Evolutionary conservation across 164 flowering plant genomes (phyloP).

Genomic region (Taxillus chinensis): DNA sequence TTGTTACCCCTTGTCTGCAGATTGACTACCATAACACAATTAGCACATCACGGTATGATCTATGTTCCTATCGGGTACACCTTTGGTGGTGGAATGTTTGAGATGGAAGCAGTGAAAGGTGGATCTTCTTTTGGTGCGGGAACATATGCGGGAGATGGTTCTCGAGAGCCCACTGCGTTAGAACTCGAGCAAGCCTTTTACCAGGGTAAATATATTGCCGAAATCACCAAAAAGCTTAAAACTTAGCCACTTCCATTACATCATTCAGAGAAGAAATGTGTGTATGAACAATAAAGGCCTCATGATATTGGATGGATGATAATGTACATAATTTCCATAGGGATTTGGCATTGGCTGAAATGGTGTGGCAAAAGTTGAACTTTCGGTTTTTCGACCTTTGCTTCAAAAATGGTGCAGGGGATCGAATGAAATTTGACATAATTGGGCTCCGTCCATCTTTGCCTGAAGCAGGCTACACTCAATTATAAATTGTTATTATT

Average conservation of each 20-base stretch:
- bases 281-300: too few relatives aligned
- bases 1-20: conserved; percentile 20
- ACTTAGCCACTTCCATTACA: not conserved
- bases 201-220: conserved; percentile 72
- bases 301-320: too few relatives aligned
- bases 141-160: conserved; percentile 71
- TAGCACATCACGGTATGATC: conserved; percentile 76
- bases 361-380: too few relatives aligned
- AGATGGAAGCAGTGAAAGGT: conserved; percentile 68
- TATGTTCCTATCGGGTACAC: conserved; percentile 79
- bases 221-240: conserved; percentile 55
- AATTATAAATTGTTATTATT: too few relatives aligned
- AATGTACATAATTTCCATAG: too few relatives aligned
- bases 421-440: too few relatives aligned
- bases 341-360: too few relatives aligned
- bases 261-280: too few relatives aligned
- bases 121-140: conserved; percentile 82
- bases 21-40: conserved; percentile 58
- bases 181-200: conserved; percentile 77
- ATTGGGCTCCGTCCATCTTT: too few relatives aligned
- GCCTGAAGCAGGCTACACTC: too few relatives aligned
- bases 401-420: too few relatives aligned
- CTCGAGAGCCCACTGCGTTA: conserved; percentile 54
- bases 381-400: too few relatives aligned
- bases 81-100: conserved; percentile 69